phyloP scores from a whole-genome alignment of 306 rosid genomes.

The Medicago arabica region DNA sequence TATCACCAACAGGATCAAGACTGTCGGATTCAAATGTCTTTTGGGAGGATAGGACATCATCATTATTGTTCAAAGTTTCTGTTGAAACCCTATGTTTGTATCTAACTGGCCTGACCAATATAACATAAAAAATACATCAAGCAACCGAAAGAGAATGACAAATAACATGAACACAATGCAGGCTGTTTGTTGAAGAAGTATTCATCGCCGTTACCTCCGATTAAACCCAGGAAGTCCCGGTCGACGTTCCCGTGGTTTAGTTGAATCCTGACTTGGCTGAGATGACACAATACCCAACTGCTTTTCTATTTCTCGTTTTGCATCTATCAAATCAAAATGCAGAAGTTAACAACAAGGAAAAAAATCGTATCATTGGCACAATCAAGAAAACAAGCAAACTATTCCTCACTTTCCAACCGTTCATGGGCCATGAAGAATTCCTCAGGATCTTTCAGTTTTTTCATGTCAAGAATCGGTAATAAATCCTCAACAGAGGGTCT shows the following conservation, averaged over 20 bases:
- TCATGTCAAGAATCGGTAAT: slow-evolving; percentile 56
- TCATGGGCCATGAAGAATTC: slow-evolving; percentile 71
- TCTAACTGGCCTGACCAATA: slow-evolving; percentile 56
- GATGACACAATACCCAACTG: slow-evolving; percentile 52
- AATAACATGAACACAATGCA: slow-evolving; percentile 8
- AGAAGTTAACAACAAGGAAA: slow-evolving; percentile 25
- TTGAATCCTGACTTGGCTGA: slow-evolving; percentile 54
- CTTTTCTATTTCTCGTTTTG: slow-evolving; percentile 75
- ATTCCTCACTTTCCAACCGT: slow-evolving; percentile 66
- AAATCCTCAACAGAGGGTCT: slow-evolving; percentile 61
- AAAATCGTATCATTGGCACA: slow-evolving; percentile 3
- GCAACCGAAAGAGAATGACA: slow-evolving; percentile 36
- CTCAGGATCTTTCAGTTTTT: slow-evolving; percentile 64
- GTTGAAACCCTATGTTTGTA: slow-evolving; percentile 66
- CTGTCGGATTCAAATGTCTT: slow-evolving; percentile 50
- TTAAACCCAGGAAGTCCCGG: slow-evolving; percentile 70
- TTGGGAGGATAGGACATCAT: slow-evolving; percentile 52
- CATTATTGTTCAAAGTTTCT: slow-evolving; percentile 41
- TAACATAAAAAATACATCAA: slow-evolving; percentile 34
- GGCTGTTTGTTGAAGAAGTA: slow-evolving; percentile 23
- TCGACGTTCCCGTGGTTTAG: slow-evolving; percentile 59
- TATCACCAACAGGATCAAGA: slow-evolving; percentile 45
- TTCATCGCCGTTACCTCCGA: slow-evolving; percentile 45
- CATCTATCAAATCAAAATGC: slow-evolving; percentile 61
- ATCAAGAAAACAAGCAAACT: slow-evolving; percentile 13